Base-by-base conservation (phyloP, 148 eudicot species). In the Persicaria tinctoria region DNA sequence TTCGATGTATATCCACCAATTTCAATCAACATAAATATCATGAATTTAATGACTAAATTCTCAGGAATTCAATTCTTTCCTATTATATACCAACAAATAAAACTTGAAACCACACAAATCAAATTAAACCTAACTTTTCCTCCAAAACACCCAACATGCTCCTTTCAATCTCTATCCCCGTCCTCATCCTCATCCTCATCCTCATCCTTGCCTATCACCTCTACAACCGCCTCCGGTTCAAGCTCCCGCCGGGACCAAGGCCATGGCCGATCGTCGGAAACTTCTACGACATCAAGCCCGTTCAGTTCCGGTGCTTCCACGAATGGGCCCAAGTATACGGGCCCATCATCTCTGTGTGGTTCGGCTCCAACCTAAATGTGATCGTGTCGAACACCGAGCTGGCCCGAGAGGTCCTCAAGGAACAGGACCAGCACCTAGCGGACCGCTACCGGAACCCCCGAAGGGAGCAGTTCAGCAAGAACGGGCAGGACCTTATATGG, bases 401-500 rank as follows among this genome's bases (percentile, higher is more conserved):
- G 41, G 95, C 97, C 0, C 85, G 84, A 10, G 87, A 92, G 48
- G 97, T 92, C 14, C 79, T 92, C 14, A 92, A 92, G 48, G 97
- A 90, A n/a, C 78, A 90, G 23, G 97, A 92, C 70, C 93, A 88
- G 77, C 81, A 79, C 16, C 75, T 92, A 76, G 97, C 93, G 0
- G 85, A 92, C 38, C 55, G 97, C 60, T 85, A 90, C 68, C 63
- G 97, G 71, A 90, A 83, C 53, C 56, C 87, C n/a, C 77, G 89
- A 5, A 79, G 84, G 0, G 79, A 81, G 3, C 79, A 80, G 66
- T 85, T 90, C 54, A 92, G 91, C 75, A 80, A 83, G 46, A 78
- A 87, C 46, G 97, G 97, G 10, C 64, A 78, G 78, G 97, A 92
- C 47, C 82, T 92, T 46, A 87, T 89, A 16, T 92, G 97, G 97